Evolutionary conservation across 805 yeast species (phyloP).

Genomic region (Wickerhamiella occidentalis): DNA sequence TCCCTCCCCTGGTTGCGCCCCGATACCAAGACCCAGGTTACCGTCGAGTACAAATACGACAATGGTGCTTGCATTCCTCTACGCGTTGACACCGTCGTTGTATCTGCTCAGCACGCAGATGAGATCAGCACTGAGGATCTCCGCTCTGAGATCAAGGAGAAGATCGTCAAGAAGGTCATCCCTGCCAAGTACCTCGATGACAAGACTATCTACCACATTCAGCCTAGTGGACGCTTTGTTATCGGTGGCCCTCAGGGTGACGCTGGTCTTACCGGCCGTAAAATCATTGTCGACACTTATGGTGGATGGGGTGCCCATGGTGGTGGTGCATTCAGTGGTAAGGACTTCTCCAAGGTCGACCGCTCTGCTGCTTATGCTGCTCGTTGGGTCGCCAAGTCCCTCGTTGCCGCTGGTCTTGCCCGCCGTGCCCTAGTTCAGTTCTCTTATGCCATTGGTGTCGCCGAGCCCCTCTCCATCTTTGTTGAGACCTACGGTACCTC

Average conservation of each 20-base stretch:
- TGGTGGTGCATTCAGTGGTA: constrained; percentile 99
- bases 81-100: constrained; percentile 95
- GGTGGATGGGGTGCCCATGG: constrained; percentile 99
- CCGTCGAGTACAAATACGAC: constrained; percentile 89
- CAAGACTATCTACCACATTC: constrained; percentile 93
- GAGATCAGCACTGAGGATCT: constrained; percentile 87
- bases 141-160: constrained; percentile 62
- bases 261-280: constrained; percentile 99
- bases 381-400: constrained; percentile 99
- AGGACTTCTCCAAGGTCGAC: constrained; percentile 99
- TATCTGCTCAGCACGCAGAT: constrained; percentile 97
- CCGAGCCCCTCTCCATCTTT: constrained; percentile 95
- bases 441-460: constrained; percentile 99
- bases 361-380: constrained; percentile 99
- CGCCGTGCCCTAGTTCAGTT: constrained; percentile 96
- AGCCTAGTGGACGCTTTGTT: constrained; percentile 98
- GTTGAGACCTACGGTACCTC: constrained; percentile 99
- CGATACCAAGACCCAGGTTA: constrained; percentile 99
- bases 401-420: constrained; percentile 88
- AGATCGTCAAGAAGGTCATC: constrained; percentile 82
- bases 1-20: constrained; percentile 95
- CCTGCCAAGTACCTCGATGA: constrained; percentile 86
- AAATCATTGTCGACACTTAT: constrained; percentile 97
- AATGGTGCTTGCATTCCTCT: constrained; percentile 91
- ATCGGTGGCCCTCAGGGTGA: constrained; percentile 99